Evolutionary conservation across 306 rosid species (phyloP), one percentile per base, ranked within the genome.

Genomic region (Cucurbita maxima): DNA sequence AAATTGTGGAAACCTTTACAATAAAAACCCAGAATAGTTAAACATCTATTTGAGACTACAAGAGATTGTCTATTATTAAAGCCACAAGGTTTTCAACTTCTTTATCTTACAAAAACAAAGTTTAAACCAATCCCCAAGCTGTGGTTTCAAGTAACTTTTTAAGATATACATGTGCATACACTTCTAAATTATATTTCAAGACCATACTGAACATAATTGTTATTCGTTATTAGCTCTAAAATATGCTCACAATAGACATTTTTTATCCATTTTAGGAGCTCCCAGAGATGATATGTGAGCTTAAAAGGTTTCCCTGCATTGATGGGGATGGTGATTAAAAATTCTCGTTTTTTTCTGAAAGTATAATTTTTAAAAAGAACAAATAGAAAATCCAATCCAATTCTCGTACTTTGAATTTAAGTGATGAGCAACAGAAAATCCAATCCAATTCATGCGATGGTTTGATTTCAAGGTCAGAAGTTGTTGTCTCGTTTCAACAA

Each of bases 401-500:
- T 25, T 25, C 25, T 25, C 84, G 67, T 94, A 94, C 99, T 89
- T 85, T 54, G 91, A 81, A 81, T 94, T 91, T 87, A 94, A 84
- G 81, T 94, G 97, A 78, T 94, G 96, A 57, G 99, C 77, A 82
- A 90, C 97, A 61, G 96, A 82, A 88, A 94, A 94, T 40, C 97
- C 99, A 79, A 94, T 94, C 99, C 99, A 94, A 80, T 94, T 94
- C 99, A 91, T 91, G 83, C 99, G 99, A 82, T 94, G 99, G 78
- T 91, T 94, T 76, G 99, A 88, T 89, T 94, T 94, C 78, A 94
- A 84, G 58, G 90, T 86, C 84, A 94, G 76, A 76, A 94, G 99
- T 75, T 84, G 95, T 69, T 89, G 99, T 78, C 99, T 84, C 52
- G 99, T 94, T 85, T 94, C 96, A 82, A 94, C 99, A 91, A 94